These are phyloP conservation scores for Blastocystis sp. DNA, from an alignment of 352 stramenopile genomes.

Conservation along the genomic window DNA sequence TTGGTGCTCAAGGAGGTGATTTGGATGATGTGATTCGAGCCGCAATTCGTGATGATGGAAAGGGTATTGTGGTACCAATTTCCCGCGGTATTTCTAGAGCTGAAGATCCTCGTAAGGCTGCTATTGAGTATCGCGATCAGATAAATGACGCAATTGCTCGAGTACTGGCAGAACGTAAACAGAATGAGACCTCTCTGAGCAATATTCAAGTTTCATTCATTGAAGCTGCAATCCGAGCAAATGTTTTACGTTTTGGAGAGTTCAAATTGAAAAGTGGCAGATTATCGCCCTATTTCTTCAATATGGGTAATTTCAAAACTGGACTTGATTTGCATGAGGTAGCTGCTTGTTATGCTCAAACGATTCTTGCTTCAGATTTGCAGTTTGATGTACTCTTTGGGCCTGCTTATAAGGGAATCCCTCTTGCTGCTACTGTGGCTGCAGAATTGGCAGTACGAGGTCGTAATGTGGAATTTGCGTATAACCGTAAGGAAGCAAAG, in stretches of 20 bases:
- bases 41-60: slow-evolving; percentile 75
- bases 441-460: slow-evolving; percentile 82
- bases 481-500: slow-evolving; percentile 99
- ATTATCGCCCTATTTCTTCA: slow-evolving; percentile 98
- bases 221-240: slow-evolving; percentile 84
- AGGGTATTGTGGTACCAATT: slow-evolving; percentile 87
- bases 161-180: slow-evolving; percentile 26
- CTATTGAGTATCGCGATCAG: slow-evolving; percentile 78
- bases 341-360: slow-evolving; percentile 66
- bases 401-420: slow-evolving; percentile 98
- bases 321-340: slow-evolving; percentile 76
- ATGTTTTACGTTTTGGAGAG: slow-evolving; percentile 91
- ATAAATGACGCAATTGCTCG: slow-evolving; percentile 76
- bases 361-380: slow-evolving; percentile 71
- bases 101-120: slow-evolving; percentile 76
- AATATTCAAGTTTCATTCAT: slow-evolving; percentile 87
- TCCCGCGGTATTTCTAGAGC: slow-evolving; percentile 89
- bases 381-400: slow-evolving; percentile 97
- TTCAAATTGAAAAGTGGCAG: slow-evolving; percentile 96
- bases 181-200: slow-evolving; percentile 56
- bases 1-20: slow-evolving; percentile 82
- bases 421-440: slow-evolving; percentile 83
- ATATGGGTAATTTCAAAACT: slow-evolving; percentile 90
- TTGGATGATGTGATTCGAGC: slow-evolving; percentile 79
- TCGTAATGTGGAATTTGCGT: slow-evolving; percentile 86